Base-by-base conservation (phyloP, 768 basidiomycete genomes). In the Termitomyces sp. region DNA sequence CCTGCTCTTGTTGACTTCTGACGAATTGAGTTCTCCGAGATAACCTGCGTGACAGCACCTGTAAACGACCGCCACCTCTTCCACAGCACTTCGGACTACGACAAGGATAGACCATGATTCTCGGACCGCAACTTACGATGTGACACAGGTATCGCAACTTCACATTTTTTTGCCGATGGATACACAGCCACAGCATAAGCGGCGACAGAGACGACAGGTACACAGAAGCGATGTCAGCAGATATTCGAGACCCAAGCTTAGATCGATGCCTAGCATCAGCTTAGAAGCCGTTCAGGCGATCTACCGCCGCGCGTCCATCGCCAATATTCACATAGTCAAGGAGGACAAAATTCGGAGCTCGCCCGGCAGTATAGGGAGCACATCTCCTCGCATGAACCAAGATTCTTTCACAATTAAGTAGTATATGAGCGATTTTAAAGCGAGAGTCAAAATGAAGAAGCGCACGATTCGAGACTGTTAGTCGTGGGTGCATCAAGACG, bases 241-340 rank as follows among this genome's bases (percentile, higher is more conserved):
- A 16, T 50, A 32, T 18, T 28, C 7, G 46, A 15, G 28, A 28
- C 2, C 28, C 28, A 28, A 28, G 28, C 28, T 28, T 28, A 2
- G 28, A 28, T 28, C 28, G 28, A 28, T 28, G 28, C 28, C 28
- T 28, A 4, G 28, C 11, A 11, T 28, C 15, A n/a, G 18, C 28
- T 55, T 42, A 60, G 38, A 62, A 48, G 0, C 63, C 79, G 58
- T 83, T 81, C 59, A 83, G 66, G 62, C 65, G 66, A 55, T 77
- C 70, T 7, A 78, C 81, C 0, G 78, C 76, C 35, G 68, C 64
- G 58, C 75, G 67, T 3, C 76, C 77, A 52, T 79, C 58, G 8
- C 81, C 82, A 32, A 78, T 55, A 65, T 81, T 73, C 38, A 82
- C 77, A 60, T 72, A 84, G 67, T 83, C 82, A 59, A 83, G 69